Evolutionary conservation across 2,329 filamentous ascomycete genomes (phyloP).

Genomic region (Aureobasidium namibiae): DNA sequence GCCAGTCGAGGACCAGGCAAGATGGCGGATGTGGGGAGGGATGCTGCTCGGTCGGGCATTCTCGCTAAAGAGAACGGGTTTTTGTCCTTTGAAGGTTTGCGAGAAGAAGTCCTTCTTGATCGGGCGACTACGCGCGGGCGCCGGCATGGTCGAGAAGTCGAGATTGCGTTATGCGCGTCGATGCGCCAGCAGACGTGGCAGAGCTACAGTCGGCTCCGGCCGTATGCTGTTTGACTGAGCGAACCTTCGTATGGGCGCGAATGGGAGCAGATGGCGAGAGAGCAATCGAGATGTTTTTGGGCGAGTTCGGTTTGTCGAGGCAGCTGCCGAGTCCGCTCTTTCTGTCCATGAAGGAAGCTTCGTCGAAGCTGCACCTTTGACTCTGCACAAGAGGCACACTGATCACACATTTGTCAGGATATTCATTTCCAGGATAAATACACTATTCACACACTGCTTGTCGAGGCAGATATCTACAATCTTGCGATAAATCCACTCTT

Average conservation of each 20-base stretch:
- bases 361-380: not conserved
- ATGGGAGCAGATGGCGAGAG: not conserved
- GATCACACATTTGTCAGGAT: too few species aligned
- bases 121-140: conserved; percentile 43
- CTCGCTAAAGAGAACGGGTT: conserved; percentile 59
- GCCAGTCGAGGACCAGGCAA: conserved; percentile 85
- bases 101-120: conserved; percentile 65
- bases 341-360: not conserved
- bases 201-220: not conserved
- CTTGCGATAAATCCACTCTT: conserved; percentile 23
- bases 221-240: not conserved
- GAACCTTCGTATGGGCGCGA: not conserved
- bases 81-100: conserved; percentile 56
- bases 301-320: not conserved
- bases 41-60: conserved; percentile 25
- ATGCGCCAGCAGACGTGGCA: not conserved
- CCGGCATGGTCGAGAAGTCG: conserved; percentile 22
- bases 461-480: conserved; percentile 16
- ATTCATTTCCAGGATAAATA: not conserved
- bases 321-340: too few species aligned
- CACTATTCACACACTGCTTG: not conserved
- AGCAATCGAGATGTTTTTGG: not conserved
- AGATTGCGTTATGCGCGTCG: not conserved
- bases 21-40: conserved; percentile 23
- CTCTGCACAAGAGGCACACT: not conserved